Evolutionary conservation across 495 filamentous ascomycete genomes (phyloP).

Genomic region (Penicillium ucsense): DNA sequence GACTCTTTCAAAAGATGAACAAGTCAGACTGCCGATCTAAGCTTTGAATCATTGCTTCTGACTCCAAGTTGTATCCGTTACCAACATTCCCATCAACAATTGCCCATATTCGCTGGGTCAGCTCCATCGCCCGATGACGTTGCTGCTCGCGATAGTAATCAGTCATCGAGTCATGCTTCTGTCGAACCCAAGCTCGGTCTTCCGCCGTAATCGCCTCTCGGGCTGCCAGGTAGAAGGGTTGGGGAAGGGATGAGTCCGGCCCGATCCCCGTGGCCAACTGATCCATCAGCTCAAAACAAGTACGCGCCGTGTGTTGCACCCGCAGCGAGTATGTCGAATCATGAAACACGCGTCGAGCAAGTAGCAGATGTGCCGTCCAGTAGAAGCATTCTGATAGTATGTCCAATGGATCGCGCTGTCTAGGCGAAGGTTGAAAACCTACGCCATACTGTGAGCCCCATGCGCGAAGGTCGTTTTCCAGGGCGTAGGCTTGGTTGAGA

Average conservation of each 20-base stretch:
- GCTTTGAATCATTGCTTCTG: constrained; percentile 8
- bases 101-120: constrained; percentile 18
- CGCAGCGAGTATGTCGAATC: constrained; percentile 14
- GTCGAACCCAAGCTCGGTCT: constrained; percentile 16
- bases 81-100: constrained; percentile 4
- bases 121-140: constrained; percentile 16
- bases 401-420: constrained; percentile 8
- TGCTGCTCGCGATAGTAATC: constrained; percentile 21
- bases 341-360: constrained; percentile 18
- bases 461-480: constrained; percentile 16
- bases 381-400: constrained; percentile 23
- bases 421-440: neutral
- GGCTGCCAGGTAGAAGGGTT: constrained; percentile 20
- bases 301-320: constrained; percentile 17
- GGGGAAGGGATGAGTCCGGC: constrained; percentile 19
- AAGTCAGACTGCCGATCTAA: constrained; percentile 14
- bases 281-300: constrained; percentile 20
- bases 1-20: constrained; percentile 14
- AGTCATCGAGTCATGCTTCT: constrained; percentile 21
- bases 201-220: constrained; percentile 12
- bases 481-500: constrained; percentile 5
- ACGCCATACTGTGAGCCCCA: constrained; percentile 8
- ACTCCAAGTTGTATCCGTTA: neutral
- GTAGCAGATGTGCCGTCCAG: constrained; percentile 20
- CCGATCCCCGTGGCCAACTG: constrained; percentile 18